Conservation (phyloP, 768 basidiomycete genomes). For the Kwoniella bestiolae region DNA sequence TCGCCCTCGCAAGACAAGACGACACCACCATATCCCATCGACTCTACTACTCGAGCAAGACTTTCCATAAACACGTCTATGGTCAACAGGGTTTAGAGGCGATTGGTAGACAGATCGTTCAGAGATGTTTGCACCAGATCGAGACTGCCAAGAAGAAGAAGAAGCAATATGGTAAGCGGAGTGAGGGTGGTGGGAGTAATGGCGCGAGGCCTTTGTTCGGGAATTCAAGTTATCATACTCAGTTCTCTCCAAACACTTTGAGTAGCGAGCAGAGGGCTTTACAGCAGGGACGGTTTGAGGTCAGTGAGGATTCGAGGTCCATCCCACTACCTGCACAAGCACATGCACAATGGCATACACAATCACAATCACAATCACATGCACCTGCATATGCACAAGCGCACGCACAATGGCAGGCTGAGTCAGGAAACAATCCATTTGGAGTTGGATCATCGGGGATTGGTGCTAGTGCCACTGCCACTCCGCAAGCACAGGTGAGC, state of each 20-base stretch:
- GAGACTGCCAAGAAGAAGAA: background rate
- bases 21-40: background rate
- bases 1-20: background rate
- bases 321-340: background rate
- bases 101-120: background rate
- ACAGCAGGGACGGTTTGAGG: background rate
- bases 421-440: background rate
- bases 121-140: background rate
- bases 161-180: background rate
- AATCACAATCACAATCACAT: background rate
- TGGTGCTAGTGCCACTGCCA: too few relatives aligned
- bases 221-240: background rate
- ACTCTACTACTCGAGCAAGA: background rate
- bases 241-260: background rate
- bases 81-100: background rate
- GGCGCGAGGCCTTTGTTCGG: background rate
- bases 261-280: background rate
- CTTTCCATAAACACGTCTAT: background rate
- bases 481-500: background rate
- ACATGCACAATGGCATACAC: too few relatives aligned
- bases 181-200: too few relatives aligned
- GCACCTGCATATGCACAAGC: background rate
- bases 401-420: too few relatives aligned
- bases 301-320: background rate
- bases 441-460: background rate